These are phyloP conservation scores for Hirschioporus abietinus DNA, from an alignment of 768 basidiomycete genomes.

Conservation along the genomic window DNA sequence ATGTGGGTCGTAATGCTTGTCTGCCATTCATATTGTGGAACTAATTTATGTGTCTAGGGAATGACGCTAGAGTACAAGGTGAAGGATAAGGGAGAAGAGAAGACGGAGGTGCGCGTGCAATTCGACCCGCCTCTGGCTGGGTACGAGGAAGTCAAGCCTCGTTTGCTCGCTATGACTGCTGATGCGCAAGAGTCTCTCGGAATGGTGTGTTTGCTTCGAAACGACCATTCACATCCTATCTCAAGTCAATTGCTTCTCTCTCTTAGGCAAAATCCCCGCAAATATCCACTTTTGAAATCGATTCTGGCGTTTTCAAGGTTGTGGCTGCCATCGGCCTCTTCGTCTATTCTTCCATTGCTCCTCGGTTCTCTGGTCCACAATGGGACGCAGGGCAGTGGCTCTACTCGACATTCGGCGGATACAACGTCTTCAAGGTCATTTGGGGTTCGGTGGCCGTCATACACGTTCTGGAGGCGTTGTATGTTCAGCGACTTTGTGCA, in stretches of 20 bases:
- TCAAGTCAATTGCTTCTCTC: too few species aligned
- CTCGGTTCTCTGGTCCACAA: slow-evolving; percentile 17
- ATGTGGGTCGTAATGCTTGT: slow-evolving; percentile 34
- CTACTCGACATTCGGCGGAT: slow-evolving; percentile 21
- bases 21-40: neutral
- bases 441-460: slow-evolving; percentile 28
- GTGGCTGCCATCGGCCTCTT: slow-evolving; percentile 26
- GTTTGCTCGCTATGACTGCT: slow-evolving; percentile 74
- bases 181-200: slow-evolving; percentile 76
- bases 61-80: slow-evolving; percentile 66
- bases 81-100: slow-evolving; percentile 37
- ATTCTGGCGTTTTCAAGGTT: slow-evolving; percentile 24
- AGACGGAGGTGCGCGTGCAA: slow-evolving; percentile 42
- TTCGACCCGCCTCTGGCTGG: slow-evolving; percentile 69
- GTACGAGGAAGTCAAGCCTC: slow-evolving; percentile 80
- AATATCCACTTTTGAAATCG: slow-evolving; percentile 51
- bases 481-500: slow-evolving; percentile 40
- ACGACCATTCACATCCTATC: too few species aligned
- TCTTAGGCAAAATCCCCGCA: slow-evolving; percentile 58
- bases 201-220: slow-evolving; percentile 50
- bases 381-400: neutral
- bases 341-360: slow-evolving; percentile 27
- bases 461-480: slow-evolving; percentile 46
- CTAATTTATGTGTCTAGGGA: slow-evolving; percentile 35
- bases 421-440: slow-evolving; percentile 21